These are phyloP conservation scores for Trypanosoma cruzi DNA, from an alignment of 208 protist genomes.

Conservation along the genomic window DNA sequence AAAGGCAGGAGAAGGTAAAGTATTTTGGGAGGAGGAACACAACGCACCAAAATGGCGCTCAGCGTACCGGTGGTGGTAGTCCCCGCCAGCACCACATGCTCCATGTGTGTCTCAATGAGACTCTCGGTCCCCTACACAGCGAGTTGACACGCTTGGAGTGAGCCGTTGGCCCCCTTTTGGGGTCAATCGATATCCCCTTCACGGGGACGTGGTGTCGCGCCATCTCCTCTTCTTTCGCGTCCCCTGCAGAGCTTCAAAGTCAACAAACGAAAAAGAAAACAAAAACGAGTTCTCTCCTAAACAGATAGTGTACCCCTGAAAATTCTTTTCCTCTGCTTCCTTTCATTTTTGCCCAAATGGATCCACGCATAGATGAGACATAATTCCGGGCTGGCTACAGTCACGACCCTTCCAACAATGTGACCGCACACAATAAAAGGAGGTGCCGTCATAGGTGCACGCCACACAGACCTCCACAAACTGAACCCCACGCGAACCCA, in stretches of 20 bases:
- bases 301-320: too few relatives aligned
- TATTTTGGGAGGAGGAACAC: too few relatives aligned
- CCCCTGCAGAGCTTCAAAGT: conserved; percentile 27
- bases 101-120: not conserved
- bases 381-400: not conserved
- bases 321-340: too few relatives aligned
- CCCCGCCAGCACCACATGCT: not conserved
- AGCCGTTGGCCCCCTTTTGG: conserved; percentile 4
- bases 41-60: too few relatives aligned
- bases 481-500: conserved; percentile 43
- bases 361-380: conserved; percentile 44
- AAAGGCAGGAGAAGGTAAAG: conserved; percentile 5
- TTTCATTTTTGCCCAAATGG: too few relatives aligned
- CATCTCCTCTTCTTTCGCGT: too few relatives aligned
- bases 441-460: conserved; percentile 36
- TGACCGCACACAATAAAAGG: too few relatives aligned
- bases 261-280: conserved; percentile 31
- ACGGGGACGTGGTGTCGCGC: conserved; percentile 36
- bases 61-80: not conserved
- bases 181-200: not conserved
- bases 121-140: too few relatives aligned
- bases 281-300: not conserved
- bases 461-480: conserved; percentile 27
- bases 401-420: conserved; percentile 7
- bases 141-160: conserved; percentile 21